Percentiles rank a stretch among this genome's conserved stretches.
Evolutionary conservation across 257 asterid genomes (phyloP).

Genomic region (Hygrophila difformis): DNA sequence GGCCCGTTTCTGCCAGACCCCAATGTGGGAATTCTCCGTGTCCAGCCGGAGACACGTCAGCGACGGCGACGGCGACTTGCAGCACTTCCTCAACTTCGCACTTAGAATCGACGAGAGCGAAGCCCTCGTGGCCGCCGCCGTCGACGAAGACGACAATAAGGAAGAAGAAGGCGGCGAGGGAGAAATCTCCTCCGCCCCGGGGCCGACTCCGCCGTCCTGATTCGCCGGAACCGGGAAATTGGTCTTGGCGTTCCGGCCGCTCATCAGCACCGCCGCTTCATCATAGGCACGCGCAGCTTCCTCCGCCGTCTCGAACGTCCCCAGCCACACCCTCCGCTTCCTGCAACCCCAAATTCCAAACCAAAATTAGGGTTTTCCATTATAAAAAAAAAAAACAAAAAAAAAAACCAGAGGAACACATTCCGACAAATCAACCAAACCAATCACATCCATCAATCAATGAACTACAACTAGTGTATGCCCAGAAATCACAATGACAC

Average conservation of each 20-base stretch:
- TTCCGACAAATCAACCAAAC: too few relatives aligned
- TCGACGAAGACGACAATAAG: conserved; percentile 9
- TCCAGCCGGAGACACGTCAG: conserved; percentile 82
- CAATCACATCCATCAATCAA: too few relatives aligned
- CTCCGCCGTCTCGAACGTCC: conserved; percentile 83
- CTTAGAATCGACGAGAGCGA: conserved; percentile 56
- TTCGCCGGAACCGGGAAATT: conserved; percentile 45
- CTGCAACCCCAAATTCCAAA: conserved; percentile 19
- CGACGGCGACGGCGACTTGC: conserved; percentile 75
- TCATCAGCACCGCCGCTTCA: conserved; percentile 72
- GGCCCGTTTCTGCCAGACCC: conserved; percentile 95
- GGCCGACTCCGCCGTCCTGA: conserved; percentile 17
- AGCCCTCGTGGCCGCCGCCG: conserved; percentile 11
- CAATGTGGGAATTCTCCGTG: conserved; percentile 72
- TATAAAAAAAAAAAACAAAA: neutral
- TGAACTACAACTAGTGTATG: too few relatives aligned
- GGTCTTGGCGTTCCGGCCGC: conserved; percentile 72
- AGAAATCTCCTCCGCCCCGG: conserved; percentile 1
- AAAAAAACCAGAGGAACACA: neutral
- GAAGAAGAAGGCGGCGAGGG: conserved; percentile 13
- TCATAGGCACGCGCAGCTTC: conserved; percentile 81
- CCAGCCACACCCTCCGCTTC: conserved; percentile 85
- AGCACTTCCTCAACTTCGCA: conserved; percentile 65
- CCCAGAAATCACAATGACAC: too few relatives aligned
- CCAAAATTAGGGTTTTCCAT: neutral